Base-by-base conservation (phyloP, 345 rosid genomes). In the Clausena lansium region DNA sequence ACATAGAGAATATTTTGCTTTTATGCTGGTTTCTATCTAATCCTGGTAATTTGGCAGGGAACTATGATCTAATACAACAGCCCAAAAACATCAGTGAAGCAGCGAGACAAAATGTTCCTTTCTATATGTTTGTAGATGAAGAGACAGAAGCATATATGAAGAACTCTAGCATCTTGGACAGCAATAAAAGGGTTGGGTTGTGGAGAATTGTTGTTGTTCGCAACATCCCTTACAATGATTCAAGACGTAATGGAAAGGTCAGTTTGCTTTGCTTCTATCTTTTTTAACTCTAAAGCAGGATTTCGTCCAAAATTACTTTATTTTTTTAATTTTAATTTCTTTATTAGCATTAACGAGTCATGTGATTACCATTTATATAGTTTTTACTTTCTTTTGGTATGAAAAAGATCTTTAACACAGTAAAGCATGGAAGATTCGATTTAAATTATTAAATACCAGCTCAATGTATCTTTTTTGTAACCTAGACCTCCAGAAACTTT, bases 181-280 rank as follows among this genome's bases (percentile, higher is more conserved):
- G 83, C 74, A 86, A 82, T 78, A 88, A 63, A 86, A 88, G 85
- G 83, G 87, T 91, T 57, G 98, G 98, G 58, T 77, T 90, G 70
- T 94, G 98, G 97, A 94, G 92, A 86, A 87, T 91, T 80, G 75
- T 91, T 83, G 91, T 91, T 39, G 90, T 89, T 57, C 92, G 65
- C 62, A 89, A 89, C 76, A 85, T 86, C 79, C 98, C 98, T 81
- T 93, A 91, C 70, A 80, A 79, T 39, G 97, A 94, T 86, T 84
- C 96, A 38, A 89, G 98, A 83, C 94, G 97, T 41, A 91, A 90
- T 64, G 97, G 98, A 83, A 94, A 93, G 95, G 97, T 93, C 36
- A 45, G 79, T 38, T 68, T 61, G 77, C 62, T 67, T 63, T 73
- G 32, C 71, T 15, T 54, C n/a, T 24, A 65, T 30, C 36, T 6